phyloP scores from a whole-genome alignment of 116 monocot species.

The Posidonia oceanica region DNA sequence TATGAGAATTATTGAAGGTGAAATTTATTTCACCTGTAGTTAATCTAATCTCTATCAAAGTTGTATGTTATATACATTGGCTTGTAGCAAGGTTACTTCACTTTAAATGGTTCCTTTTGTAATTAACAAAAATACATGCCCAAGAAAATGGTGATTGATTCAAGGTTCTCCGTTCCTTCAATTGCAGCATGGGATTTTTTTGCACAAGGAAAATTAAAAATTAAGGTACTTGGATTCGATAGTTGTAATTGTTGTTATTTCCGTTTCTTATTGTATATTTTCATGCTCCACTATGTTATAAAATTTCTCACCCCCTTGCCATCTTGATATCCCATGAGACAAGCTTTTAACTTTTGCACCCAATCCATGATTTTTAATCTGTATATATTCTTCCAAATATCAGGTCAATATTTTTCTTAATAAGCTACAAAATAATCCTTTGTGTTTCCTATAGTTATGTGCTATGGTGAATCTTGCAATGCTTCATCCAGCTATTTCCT shows the following conservation, averaged over 20 bases:
- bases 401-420: too few relatives aligned
- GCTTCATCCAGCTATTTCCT: too few relatives aligned
- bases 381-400: too few relatives aligned
- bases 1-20: constrained; percentile 41
- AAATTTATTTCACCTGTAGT: not conserved
- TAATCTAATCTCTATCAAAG: not conserved
- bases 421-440: too few relatives aligned
- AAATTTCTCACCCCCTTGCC: too few relatives aligned
- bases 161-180: not conserved
- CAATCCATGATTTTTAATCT: too few relatives aligned
- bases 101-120: not conserved
- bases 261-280: not conserved
- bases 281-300: too few relatives aligned
- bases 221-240: constrained; percentile 34
- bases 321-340: too few relatives aligned
- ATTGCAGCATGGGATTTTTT: constrained; percentile 76
- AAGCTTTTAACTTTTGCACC: too few relatives aligned
- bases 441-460: too few relatives aligned
- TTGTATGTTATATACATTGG: not conserved
- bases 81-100: too few relatives aligned
- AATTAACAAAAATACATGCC: not conserved
- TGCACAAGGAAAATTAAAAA: constrained; percentile 24
- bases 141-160: not conserved
- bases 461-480: too few relatives aligned
- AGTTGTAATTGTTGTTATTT: not conserved